A percentile compares a stretch with the other conserved stretches of the same genome.
Evolutionary conservation across 2,329 filamentous ascomycete species (phyloP).

Genomic region (Aschersonia sp.): DNA sequence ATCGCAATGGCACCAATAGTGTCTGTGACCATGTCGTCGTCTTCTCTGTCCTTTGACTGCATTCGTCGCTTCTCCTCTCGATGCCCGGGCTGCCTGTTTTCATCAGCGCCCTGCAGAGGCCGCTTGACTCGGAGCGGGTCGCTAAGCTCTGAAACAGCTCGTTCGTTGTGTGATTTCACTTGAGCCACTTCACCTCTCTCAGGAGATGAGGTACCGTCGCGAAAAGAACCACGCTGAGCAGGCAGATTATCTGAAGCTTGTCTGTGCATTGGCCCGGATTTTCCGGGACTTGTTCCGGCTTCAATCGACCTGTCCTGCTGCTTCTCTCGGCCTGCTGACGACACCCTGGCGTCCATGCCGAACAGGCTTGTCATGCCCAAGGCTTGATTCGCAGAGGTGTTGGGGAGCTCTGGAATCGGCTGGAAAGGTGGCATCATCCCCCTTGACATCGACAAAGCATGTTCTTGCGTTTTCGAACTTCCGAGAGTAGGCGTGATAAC

Average conservation of each 20-base stretch:
- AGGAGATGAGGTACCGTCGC: slow-evolving; percentile 8
- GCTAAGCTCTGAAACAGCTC: background rate
- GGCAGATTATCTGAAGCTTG: background rate
- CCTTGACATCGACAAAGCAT: slow-evolving; percentile 3
- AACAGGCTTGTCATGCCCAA: background rate
- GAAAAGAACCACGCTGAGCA: slow-evolving; percentile 1
- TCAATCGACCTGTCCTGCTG: slow-evolving; percentile 1
- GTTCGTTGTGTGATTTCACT: background rate
- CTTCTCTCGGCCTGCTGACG: background rate
- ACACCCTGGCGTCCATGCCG: background rate
- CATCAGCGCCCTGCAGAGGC: slow-evolving; percentile 6
- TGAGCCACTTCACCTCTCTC: slow-evolving; percentile 1
- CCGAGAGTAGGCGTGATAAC: slow-evolving; percentile 13
- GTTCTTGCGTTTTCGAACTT: slow-evolving; percentile 6
- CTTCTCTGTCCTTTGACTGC: slow-evolving; percentile 8
- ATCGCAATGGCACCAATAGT: slow-evolving; percentile 94
- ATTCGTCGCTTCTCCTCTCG: slow-evolving; percentile 5
- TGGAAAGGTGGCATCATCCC: background rate
- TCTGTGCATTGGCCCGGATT: background rate
- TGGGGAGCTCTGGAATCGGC: background rate
- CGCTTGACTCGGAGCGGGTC: background rate
- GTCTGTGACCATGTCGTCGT: slow-evolving; percentile 62
- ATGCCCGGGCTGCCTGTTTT: slow-evolving; percentile 2
- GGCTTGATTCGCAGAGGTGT: background rate
- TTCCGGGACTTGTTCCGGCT: background rate